Percentiles rank a stretch among this genome's conserved stretches.
Evolutionary conservation across 2,329 filamentous ascomycete species (phyloP).

Genomic region (Trichophyton schoenleinii): DNA sequence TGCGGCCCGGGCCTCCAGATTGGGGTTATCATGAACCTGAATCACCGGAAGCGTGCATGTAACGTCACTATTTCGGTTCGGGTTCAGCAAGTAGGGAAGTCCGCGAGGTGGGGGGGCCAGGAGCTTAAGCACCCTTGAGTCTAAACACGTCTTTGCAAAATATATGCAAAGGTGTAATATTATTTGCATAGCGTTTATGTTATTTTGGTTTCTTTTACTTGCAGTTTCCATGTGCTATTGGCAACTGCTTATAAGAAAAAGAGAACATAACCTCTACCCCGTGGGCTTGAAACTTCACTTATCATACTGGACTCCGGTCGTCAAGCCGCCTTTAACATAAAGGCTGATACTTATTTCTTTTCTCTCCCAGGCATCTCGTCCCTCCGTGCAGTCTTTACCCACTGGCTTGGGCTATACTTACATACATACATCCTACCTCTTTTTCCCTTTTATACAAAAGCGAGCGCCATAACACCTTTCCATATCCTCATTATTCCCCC

Average conservation of each 20-base stretch:
- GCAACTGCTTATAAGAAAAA: not conserved
- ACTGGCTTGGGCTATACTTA: not conserved
- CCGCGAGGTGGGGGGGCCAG: not conserved
- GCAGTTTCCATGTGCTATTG: not conserved
- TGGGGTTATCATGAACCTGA: not conserved
- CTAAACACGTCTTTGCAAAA: constrained; percentile 1
- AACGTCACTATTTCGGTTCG: not conserved
- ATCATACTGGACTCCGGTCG: not conserved
- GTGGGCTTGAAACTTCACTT: not conserved
- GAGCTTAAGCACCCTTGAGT: not conserved
- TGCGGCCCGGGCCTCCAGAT: not conserved
- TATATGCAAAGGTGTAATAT: not conserved
- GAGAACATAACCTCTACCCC: not conserved
- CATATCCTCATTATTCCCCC: not conserved
- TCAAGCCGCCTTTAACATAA: not conserved
- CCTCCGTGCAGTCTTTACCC: not conserved
- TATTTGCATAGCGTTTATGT: not conserved
- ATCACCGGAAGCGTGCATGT: not conserved
- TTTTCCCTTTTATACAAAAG: not conserved
- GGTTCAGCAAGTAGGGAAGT: not conserved
- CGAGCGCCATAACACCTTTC: not conserved
- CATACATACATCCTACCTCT: not conserved
- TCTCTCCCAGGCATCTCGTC: not conserved
- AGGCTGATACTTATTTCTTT: not conserved
- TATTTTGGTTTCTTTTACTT: not conserved